Evolutionary conservation across 331 rosid genomes (phyloP).

Genomic region (Prunus yedoensis): DNA sequence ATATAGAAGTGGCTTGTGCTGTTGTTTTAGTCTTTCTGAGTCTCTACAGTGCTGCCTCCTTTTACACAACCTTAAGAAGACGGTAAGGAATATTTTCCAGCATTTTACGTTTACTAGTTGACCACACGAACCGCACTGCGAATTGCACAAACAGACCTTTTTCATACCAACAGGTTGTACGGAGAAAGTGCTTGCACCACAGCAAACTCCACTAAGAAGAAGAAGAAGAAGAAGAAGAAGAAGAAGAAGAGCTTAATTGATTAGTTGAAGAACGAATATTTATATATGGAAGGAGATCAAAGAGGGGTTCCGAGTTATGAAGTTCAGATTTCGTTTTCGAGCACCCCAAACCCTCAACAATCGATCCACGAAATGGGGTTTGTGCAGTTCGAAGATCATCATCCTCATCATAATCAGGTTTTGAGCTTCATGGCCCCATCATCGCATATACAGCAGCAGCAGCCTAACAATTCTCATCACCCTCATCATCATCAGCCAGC

Average conservation of each 20-base stretch:
- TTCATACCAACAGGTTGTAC: slow-evolving; percentile 8
- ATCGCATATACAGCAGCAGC: slow-evolving; percentile 3
- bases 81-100: slow-evolving; percentile 6
- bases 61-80: not conserved
- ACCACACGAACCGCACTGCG: not conserved
- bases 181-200: slow-evolving; percentile 17
- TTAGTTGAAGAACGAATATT: not conserved
- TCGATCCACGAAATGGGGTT: slow-evolving; percentile 65
- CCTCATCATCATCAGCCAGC: not conserved
- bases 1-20: not conserved
- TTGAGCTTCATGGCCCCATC: slow-evolving; percentile 71
- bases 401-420: slow-evolving; percentile 45
- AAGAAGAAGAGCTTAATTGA: slow-evolving; percentile 1
- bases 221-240: not conserved
- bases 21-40: not conserved
- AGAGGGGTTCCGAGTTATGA: slow-evolving; percentile 57
- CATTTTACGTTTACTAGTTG: not conserved
- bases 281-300: slow-evolving; percentile 46
- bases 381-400: slow-evolving; percentile 71
- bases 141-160: not conserved
- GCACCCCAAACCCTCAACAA: slow-evolving; percentile 43
- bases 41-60: not conserved
- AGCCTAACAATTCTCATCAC: slow-evolving; percentile 20
- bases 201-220: slow-evolving; percentile 10
- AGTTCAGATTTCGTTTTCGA: slow-evolving; percentile 62